Conservation (phyloP, 2,329 filamentous ascomycete species). For the Alternaria sp. region DNA sequence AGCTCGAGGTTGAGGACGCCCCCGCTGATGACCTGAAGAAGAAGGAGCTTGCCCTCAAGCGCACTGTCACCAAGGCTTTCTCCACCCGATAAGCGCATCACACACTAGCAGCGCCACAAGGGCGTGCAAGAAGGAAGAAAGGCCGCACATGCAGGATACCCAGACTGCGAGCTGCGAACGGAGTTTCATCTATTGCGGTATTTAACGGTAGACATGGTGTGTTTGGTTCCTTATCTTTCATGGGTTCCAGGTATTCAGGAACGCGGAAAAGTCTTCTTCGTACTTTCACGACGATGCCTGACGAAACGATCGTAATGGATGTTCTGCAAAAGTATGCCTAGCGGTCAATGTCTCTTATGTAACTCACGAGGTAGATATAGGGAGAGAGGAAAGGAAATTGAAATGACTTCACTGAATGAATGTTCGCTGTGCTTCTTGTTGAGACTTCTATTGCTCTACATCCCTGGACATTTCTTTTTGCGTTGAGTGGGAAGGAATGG, state of each 20-base stretch:
- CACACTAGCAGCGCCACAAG: slow-evolving; percentile 13
- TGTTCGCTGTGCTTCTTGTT: background rate
- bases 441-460: background rate
- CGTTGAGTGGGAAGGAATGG: background rate
- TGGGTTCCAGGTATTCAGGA: slow-evolving; percentile 37
- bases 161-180: slow-evolving; percentile 42
- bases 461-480: no score
- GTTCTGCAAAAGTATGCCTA: slow-evolving; percentile 36
- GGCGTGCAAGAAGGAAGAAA: slow-evolving; percentile 30
- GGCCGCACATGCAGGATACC: slow-evolving; percentile 43
- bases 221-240: slow-evolving; percentile 43
- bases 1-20: slow-evolving; percentile 95
- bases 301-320: slow-evolving; percentile 39
- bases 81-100: slow-evolving; percentile 73
- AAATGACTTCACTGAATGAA: slow-evolving; percentile 20
- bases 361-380: slow-evolving; percentile 26
- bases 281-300: slow-evolving; percentile 43
- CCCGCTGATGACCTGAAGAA: slow-evolving; percentile 96
- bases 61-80: slow-evolving; percentile 98
- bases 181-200: slow-evolving; percentile 45
- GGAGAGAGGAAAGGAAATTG: slow-evolving; percentile 32
- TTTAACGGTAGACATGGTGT: slow-evolving; percentile 50
- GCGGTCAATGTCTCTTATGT: slow-evolving; percentile 34
- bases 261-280: slow-evolving; percentile 39
- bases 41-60: slow-evolving; percentile 98